phyloP scores from a whole-genome alignment of 2,329 filamentous ascomycete species.

The Paecilomyces fulvus region DNA sequence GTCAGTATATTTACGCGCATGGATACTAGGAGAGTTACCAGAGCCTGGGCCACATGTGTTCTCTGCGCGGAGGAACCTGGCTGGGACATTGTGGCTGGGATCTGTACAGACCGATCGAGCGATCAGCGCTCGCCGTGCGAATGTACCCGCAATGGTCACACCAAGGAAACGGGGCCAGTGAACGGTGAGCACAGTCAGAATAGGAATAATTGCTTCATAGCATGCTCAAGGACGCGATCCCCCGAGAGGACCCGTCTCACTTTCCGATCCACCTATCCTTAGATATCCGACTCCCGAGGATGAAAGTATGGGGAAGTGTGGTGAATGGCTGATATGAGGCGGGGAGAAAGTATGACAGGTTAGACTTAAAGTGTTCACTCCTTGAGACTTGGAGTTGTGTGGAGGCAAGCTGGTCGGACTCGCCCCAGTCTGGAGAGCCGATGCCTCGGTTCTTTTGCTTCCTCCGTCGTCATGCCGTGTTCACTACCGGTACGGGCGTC shows the following conservation, averaged over 20 bases:
- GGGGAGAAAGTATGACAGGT: neutral
- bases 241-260: neutral
- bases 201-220: neutral
- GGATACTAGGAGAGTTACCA: constrained; percentile 16
- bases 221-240: neutral
- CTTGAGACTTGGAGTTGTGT: neutral
- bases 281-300: neutral
- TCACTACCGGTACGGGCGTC: neutral
- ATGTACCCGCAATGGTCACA: constrained; percentile 3
- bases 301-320: neutral
- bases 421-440: neutral
- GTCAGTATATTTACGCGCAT: constrained; percentile 5
- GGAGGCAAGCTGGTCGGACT: neutral
- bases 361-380: neutral
- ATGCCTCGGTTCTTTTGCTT: constrained; percentile 10
- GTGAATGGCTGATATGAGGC: neutral
- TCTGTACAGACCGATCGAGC: constrained; percentile 4
- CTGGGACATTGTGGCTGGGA: constrained; percentile 21
- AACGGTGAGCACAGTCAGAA: neutral
- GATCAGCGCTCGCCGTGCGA: constrained; percentile 1
- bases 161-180: neutral
- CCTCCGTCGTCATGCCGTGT: constrained; percentile 1
- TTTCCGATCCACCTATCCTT: neutral
- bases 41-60: constrained; percentile 20
- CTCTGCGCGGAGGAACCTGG: constrained; percentile 17